Evolutionary conservation across 2,329 filamentous ascomycete species (phyloP).

Genomic region (Amesomyces nigricolor): DNA sequence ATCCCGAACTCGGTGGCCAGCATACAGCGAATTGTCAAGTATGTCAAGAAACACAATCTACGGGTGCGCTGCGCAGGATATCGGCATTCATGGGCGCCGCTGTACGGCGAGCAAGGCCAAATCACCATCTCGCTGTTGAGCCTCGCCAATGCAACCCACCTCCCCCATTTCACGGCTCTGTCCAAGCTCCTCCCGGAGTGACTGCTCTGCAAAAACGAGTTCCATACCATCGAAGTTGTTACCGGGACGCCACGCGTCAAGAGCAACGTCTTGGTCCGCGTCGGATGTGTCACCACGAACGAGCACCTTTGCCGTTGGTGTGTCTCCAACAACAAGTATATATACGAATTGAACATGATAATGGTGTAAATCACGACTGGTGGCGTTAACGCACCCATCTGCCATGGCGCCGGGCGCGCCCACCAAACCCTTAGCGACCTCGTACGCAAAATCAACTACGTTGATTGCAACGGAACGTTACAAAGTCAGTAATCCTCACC

Average conservation of each 20-base stretch:
- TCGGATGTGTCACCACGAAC: constrained; percentile 33
- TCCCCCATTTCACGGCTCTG: constrained; percentile 35
- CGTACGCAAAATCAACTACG: constrained; percentile 38
- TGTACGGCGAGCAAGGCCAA: constrained; percentile 37
- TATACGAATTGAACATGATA: too few species aligned
- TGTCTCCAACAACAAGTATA: too few species aligned
- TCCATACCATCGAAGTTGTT: constrained; percentile 37
- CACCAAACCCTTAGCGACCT: constrained; percentile 42
- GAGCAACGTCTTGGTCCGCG: constrained; percentile 33
- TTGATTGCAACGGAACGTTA: constrained; percentile 25
- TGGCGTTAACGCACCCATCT: constrained; percentile 34
- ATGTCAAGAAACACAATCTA: too few species aligned
- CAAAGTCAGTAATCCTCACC: constrained; percentile 24
- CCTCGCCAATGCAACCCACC: constrained; percentile 32
- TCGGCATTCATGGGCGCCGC: constrained; percentile 38
- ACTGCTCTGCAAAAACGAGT: constrained; percentile 28
- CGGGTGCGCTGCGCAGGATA: constrained; percentile 36
- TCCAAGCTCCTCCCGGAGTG: constrained; percentile 22
- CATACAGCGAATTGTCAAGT: too few species aligned
- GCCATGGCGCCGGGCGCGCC: constrained; percentile 41
- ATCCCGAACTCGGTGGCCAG: too few species aligned
- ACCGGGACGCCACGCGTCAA: constrained; percentile 27
- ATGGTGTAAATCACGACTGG: too few species aligned
- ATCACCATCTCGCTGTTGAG: constrained; percentile 40
- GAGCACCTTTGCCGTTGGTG: too few species aligned